Conservation (phyloP, 2,329 filamentous ascomycete species). For the Xylariaceae sp. region DNA sequence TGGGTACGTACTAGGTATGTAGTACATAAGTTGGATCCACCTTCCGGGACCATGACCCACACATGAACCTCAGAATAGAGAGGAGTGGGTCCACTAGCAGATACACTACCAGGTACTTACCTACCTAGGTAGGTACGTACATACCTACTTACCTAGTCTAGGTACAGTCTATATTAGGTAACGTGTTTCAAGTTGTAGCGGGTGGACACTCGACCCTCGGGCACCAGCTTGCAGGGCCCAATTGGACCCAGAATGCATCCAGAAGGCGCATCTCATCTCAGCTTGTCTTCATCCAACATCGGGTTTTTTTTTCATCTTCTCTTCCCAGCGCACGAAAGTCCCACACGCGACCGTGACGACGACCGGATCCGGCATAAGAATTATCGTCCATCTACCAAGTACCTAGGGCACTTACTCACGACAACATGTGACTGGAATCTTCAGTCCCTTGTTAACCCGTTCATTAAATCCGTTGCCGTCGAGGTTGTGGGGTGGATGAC, state of each 20-base stretch:
- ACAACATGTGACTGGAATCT: constrained; percentile 15
- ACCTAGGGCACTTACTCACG: not conserved
- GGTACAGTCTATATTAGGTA: not conserved
- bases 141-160: not conserved
- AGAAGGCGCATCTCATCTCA: constrained; percentile 21
- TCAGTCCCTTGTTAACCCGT: constrained; percentile 2
- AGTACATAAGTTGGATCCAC: not conserved
- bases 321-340: constrained; percentile 4
- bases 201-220: constrained; percentile 10
- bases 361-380: not conserved
- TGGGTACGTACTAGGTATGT: constrained; percentile 2
- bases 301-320: not conserved
- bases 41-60: not conserved
- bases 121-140: not conserved
- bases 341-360: constrained; percentile 4
- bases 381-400: not conserved
- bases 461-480: constrained; percentile 14
- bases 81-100: too few species aligned
- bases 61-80: too few species aligned
- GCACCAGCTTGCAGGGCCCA: constrained; percentile 21
- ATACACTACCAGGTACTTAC: not conserved
- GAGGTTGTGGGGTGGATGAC: constrained; percentile 1
- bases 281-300: constrained; percentile 13
- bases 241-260: constrained; percentile 17
- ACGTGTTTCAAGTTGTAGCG: not conserved